These are phyloP conservation scores for Pyracantha coccinea DNA, from an alignment of 331 rosid genomes.

Conservation along the genomic window DNA sequence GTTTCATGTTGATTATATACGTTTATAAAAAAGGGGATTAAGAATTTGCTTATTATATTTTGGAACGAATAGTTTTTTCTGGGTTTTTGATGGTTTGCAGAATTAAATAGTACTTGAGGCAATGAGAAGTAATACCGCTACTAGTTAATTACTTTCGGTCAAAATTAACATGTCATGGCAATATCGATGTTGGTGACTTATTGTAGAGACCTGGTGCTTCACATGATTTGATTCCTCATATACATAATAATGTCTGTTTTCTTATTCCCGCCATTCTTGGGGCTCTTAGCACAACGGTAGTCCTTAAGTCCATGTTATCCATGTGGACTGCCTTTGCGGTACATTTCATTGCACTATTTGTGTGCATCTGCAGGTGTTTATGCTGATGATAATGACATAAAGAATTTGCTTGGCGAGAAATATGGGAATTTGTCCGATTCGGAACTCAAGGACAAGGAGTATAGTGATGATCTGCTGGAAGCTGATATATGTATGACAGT, in stretches of 20 bases:
- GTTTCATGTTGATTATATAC: neutral
- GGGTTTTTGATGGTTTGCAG: neutral
- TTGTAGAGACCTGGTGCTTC: neutral
- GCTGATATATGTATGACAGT: slow-evolving; percentile 70
- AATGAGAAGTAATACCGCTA: too few species aligned
- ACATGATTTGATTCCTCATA: neutral
- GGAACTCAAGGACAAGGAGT: slow-evolving; percentile 51
- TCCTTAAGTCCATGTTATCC: neutral
- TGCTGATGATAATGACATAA: slow-evolving; percentile 54
- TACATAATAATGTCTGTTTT: neutral
- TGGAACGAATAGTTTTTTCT: too few species aligned
- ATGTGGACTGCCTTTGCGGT: neutral
- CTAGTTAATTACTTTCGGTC: neutral
- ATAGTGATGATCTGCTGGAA: slow-evolving; percentile 55
- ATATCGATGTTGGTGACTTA: too few species aligned
- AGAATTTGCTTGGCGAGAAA: slow-evolving; percentile 43
- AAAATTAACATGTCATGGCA: neutral
- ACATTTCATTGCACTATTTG: neutral
- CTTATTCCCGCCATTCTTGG: neutral
- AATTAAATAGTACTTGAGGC: neutral
- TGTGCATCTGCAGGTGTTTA: slow-evolving; percentile 58
- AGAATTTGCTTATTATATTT: neutral
- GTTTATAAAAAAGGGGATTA: neutral
- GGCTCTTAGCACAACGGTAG: neutral
- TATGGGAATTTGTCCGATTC: slow-evolving; percentile 43